Percentiles rank a stretch among this genome's conserved stretches.
Evolutionary conservation across 2,329 filamentous ascomycete species (phyloP).

Genomic region (Hymenoscyphus linearis): DNA sequence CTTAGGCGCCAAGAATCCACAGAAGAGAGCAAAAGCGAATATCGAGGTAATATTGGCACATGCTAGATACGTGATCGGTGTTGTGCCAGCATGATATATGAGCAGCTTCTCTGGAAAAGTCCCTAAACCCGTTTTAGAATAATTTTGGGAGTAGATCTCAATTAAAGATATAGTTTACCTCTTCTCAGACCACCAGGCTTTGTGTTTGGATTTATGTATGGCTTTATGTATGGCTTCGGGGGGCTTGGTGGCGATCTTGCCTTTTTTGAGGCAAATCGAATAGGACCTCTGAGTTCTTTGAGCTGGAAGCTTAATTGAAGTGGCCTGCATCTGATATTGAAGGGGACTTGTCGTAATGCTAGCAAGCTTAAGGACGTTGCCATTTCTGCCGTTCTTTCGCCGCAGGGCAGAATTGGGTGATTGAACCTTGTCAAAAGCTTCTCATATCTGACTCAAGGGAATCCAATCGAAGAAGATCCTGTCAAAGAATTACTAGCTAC

Average conservation of each 20-base stretch:
- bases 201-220: too few species aligned
- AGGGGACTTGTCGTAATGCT: not conserved
- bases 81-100: slow-evolving; percentile 71
- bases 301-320: not conserved
- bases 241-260: not conserved
- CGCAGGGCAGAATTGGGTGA: not conserved
- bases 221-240: not conserved
- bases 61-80: slow-evolving; percentile 61
- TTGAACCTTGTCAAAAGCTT: not conserved
- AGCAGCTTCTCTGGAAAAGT: slow-evolving; percentile 55
- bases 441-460: not conserved
- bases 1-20: slow-evolving; percentile 51
- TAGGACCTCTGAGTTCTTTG: not conserved
- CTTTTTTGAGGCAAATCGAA: not conserved
- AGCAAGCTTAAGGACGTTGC: not conserved
- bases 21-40: slow-evolving; percentile 62
- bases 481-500: not conserved
- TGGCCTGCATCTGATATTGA: slow-evolving; percentile 1
- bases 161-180: not conserved
- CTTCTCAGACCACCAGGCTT: not conserved
- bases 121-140: slow-evolving; percentile 30
- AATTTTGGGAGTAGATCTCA: not conserved
- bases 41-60: slow-evolving; percentile 67
- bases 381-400: not conserved
- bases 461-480: not conserved